Evolutionary conservation across 1,284 basidiomycete species (phyloP).

Genomic region (Irpex rosettiformis): DNA sequence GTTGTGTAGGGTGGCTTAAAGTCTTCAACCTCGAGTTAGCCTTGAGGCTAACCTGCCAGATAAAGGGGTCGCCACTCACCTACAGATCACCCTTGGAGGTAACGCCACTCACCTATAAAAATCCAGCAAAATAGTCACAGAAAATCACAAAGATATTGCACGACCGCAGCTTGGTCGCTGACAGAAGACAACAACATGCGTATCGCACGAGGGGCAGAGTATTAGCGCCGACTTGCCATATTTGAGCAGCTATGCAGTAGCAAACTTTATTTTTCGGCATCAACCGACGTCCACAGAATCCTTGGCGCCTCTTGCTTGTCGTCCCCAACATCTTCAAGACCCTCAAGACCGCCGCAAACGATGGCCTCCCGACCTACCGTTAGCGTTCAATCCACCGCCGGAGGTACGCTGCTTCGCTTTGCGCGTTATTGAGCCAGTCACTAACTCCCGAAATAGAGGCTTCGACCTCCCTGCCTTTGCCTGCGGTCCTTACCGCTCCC

Average conservation of each 20-base stretch:
- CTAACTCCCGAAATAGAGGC: constrained; percentile 50
- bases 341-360: constrained; percentile 31
- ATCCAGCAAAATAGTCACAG: background rate
- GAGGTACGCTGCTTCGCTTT: constrained; percentile 47
- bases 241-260: constrained; percentile 15
- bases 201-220: background rate
- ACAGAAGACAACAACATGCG: background rate
- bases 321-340: constrained; percentile 26
- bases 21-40: background rate
- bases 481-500: constrained; percentile 96
- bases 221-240: constrained; percentile 4
- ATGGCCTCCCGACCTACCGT: constrained; percentile 93
- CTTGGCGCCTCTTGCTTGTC: constrained; percentile 14
- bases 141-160: background rate
- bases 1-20: background rate
- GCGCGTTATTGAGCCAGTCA: background rate
- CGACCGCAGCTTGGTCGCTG: background rate
- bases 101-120: background rate
- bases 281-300: constrained; percentile 21
- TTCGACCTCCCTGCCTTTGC: constrained; percentile 88
- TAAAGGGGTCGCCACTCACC: constrained; percentile 1
- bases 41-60: background rate
- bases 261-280: constrained; percentile 27
- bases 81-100: background rate
- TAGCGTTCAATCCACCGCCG: constrained; percentile 72